Evolutionary conservation across 352 stramenopile species (phyloP).

Genomic region (Phytophthora litchii): DNA sequence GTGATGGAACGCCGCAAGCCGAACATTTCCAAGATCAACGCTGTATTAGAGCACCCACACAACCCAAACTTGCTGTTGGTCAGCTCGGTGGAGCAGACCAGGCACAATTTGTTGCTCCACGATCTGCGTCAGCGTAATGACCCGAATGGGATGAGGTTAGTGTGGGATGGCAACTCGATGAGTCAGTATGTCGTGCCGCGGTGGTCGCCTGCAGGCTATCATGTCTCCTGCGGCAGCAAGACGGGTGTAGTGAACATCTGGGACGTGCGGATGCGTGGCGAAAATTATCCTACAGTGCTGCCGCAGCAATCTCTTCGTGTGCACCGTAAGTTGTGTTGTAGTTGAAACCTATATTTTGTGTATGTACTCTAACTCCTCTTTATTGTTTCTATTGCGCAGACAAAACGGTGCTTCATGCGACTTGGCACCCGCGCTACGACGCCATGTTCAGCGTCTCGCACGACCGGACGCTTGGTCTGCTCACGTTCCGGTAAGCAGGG

Average conservation of each 20-base stretch:
- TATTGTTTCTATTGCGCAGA: conserved; percentile 44
- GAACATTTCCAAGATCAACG: conserved; percentile 85
- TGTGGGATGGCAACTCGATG: conserved; percentile 68
- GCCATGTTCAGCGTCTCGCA: conserved; percentile 87
- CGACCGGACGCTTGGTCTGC: conserved; percentile 75
- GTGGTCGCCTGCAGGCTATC: conserved; percentile 74
- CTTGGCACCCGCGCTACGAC: conserved; percentile 86
- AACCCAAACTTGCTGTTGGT: conserved; percentile 83
- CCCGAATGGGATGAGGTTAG: conserved; percentile 61
- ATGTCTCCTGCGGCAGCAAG: conserved; percentile 77
- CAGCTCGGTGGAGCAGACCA: conserved; percentile 66
- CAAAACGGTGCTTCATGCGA: conserved; percentile 85
- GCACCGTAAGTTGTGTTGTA: conserved; percentile 63
- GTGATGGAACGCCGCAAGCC: conserved; percentile 80
- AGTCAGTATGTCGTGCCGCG: conserved; percentile 88
- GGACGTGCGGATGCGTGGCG: conserved; percentile 74
- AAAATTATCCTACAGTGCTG: conserved; percentile 56
- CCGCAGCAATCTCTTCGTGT: conserved; percentile 77
- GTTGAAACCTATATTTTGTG: conserved; percentile 1
- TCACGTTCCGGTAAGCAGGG: conserved; percentile 69
- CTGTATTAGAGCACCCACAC: conserved; percentile 80
- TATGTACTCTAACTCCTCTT: conserved; percentile 6
- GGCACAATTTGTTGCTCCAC: conserved; percentile 77
- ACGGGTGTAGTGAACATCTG: conserved; percentile 73
- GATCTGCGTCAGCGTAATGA: conserved; percentile 71